A percentile compares a stretch with the other conserved stretches of the same genome.
These are phyloP conservation scores for Astrothelium macrocarpum DNA, from an alignment of 495 filamentous ascomycete genomes.

Conservation along the genomic window DNA sequence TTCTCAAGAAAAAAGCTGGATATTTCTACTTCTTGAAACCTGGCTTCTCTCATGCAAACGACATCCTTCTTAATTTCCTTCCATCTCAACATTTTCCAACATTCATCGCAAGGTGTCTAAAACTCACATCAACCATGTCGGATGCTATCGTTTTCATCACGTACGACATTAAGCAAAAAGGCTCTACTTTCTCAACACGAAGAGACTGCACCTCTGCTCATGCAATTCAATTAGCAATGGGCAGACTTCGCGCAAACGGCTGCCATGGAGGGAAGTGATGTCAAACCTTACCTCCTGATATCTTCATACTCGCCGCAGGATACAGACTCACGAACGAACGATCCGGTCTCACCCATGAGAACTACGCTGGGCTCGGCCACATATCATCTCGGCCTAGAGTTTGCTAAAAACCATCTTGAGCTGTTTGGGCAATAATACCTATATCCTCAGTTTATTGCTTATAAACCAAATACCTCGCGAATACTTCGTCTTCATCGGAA, in stretches of 20 bases:
- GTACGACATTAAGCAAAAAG: not conserved
- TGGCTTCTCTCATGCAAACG: no score
- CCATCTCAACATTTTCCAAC: not conserved
- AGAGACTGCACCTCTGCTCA: not conserved
- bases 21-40: not conserved
- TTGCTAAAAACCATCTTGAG: no score
- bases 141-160: conserved; percentile 1
- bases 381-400: no score
- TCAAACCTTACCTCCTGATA: not conserved
- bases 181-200: not conserved
- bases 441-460: no score
- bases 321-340: no score
- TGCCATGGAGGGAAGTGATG: not conserved
- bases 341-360: no score
- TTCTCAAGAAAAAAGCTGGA: not conserved
- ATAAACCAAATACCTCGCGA: no score
- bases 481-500: no score
- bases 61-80: not conserved
- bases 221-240: not conserved
- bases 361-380: no score
- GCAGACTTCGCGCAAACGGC: not conserved
- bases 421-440: no score
- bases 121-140: not conserved
- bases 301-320: not conserved
- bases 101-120: not conserved